phyloP scores from a whole-genome alignment of 2,329 filamentous ascomycete species.

The Fusarium oxysporum region DNA sequence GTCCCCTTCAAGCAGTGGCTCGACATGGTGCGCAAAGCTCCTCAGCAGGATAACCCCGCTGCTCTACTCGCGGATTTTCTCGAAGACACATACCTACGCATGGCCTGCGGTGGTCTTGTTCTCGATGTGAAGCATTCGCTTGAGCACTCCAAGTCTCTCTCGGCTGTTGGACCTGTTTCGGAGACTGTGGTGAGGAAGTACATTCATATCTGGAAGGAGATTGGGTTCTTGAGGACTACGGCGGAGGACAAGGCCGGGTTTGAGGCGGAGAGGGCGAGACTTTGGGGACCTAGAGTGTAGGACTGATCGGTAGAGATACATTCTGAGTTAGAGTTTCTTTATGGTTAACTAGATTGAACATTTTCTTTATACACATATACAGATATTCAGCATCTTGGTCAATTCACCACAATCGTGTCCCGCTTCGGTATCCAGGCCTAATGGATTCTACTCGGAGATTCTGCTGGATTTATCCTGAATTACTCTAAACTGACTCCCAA shows the following conservation, averaged over 20 bases:
- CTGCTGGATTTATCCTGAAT: too few species aligned
- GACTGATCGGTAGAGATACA: too few species aligned
- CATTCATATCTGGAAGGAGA: conserved; percentile 41
- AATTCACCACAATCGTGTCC: background rate
- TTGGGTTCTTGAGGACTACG: conserved; percentile 36
- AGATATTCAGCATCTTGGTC: background rate
- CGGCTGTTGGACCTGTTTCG: conserved; percentile 20
- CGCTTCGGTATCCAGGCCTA: too few species aligned
- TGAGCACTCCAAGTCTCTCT: conserved; percentile 26
- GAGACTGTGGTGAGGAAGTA: conserved; percentile 35
- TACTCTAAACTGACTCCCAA: too few species aligned
- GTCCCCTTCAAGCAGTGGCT: conserved; percentile 27
- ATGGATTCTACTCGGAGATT: too few species aligned
- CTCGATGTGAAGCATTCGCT: conserved; percentile 21
- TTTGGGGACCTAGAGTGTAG: conserved; percentile 20
- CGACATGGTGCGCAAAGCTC: conserved; percentile 16
- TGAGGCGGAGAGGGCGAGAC: conserved; percentile 20
- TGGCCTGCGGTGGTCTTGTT: conserved; percentile 28
- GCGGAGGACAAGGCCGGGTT: conserved; percentile 27
- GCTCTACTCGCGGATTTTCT: conserved; percentile 16
- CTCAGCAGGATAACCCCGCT: conserved; percentile 29
- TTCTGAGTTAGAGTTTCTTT: background rate
- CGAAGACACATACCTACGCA: conserved; percentile 18
- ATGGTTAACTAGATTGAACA: background rate
- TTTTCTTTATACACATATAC: background rate